A percentile compares a stretch with the other conserved stretches of the same genome.
These are phyloP conservation scores for Cercophora samala DNA, from an alignment of 495 filamentous ascomycete genomes.

Conservation along the genomic window DNA sequence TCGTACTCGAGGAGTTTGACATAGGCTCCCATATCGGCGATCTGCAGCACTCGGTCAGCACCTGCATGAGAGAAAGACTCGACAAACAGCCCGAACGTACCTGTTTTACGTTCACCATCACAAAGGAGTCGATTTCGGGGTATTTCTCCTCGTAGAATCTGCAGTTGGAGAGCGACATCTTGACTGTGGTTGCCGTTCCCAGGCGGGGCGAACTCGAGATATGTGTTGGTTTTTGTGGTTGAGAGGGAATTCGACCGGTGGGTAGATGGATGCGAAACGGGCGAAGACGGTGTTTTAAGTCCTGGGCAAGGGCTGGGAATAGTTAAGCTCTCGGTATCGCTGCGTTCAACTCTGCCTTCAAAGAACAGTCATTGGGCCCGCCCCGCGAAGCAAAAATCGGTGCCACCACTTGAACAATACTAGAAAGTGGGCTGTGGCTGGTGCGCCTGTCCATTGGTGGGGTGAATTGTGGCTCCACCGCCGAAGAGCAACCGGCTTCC, in stretches of 20 bases:
- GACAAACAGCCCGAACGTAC: conserved; percentile 43
- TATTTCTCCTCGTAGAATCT: conserved; percentile 92
- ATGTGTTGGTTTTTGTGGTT: conserved; percentile 10
- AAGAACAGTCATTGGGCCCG: conserved; percentile 23
- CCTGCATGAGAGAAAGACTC: neutral
- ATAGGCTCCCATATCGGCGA: conserved; percentile 99
- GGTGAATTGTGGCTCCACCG: conserved; percentile 1
- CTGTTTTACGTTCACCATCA: conserved; percentile 98
- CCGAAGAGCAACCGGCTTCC: neutral
- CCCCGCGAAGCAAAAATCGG: conserved; percentile 33
- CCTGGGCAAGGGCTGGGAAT: neutral
- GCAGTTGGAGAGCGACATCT: conserved; percentile 97
- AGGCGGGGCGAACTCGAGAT: conserved; percentile 23
- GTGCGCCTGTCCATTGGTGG: conserved; percentile 22
- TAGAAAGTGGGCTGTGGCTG: conserved; percentile 28
- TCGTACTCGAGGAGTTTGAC: conserved; percentile 99
- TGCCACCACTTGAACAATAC: conserved; percentile 11
- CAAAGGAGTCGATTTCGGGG: conserved; percentile 97
- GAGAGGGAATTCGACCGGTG: neutral
- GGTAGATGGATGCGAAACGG: neutral
- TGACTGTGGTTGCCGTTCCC: conserved; percentile 34
- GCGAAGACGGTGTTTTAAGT: neutral
- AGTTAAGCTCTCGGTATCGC: neutral
- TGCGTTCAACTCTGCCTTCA: conserved; percentile 9
- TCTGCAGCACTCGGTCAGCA: conserved; percentile 50